phyloP scores from a whole-genome alignment of 257 asterid genomes.

The Jaltomata sinuosa region DNA sequence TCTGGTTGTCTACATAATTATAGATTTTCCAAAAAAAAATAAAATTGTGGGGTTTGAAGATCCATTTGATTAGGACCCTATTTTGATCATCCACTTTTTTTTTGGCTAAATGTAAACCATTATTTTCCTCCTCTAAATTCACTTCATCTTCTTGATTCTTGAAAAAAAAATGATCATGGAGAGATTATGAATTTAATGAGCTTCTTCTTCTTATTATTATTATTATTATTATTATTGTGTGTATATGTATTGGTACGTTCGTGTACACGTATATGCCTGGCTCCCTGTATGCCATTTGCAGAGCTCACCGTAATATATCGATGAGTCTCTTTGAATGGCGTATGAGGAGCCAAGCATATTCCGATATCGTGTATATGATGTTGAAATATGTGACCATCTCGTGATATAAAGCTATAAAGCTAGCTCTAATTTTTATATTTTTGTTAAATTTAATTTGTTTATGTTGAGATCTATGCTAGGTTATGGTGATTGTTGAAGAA shows the following conservation, averaged over 20 bases:
- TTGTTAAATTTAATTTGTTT: neutral
- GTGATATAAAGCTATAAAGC: neutral
- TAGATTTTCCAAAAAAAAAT: neutral
- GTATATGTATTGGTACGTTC: neutral
- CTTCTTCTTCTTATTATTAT: neutral
- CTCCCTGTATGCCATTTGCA: conserved; percentile 99
- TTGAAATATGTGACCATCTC: neutral
- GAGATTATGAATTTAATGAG: neutral
- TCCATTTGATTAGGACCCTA: conserved; percentile 4
- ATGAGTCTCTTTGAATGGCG: conserved; percentile 93
- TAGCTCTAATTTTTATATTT: neutral
- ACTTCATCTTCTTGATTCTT: neutral
- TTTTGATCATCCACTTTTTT: neutral
- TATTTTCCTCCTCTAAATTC: neutral
- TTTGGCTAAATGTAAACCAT: neutral
- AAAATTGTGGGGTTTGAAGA: neutral
- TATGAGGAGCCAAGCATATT: conserved; percentile 99
- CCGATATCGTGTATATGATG: conserved; percentile 10
- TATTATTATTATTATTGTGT: neutral
- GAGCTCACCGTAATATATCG: conserved; percentile 59
- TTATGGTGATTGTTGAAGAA: neutral
- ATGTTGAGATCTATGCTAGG: neutral
- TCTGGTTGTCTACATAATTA: neutral
- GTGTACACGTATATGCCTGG: conserved; percentile 74
- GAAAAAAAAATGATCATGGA: neutral